A percentile compares a stretch with the other conserved stretches of the same genome.
These are phyloP conservation scores for Fusarium cyanostomum DNA, from an alignment of 2,329 filamentous ascomycete species.

Conservation along the genomic window DNA sequence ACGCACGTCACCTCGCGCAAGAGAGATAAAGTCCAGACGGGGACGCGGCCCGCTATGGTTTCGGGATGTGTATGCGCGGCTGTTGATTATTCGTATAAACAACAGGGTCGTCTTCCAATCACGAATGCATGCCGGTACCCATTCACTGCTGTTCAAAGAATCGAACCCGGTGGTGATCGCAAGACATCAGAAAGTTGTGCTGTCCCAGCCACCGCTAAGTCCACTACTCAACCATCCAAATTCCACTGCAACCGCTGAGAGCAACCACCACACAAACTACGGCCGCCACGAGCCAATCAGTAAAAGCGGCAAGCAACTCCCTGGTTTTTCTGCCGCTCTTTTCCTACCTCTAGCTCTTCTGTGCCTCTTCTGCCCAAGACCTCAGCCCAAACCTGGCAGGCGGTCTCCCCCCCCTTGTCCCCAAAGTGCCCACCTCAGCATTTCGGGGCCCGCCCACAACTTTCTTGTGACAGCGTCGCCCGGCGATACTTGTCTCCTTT, in stretches of 20 bases:
- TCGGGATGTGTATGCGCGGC: conserved; percentile 5
- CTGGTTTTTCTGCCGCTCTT: conserved; percentile 36
- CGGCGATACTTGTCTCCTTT: conserved; percentile 49
- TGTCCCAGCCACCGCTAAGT: conserved; percentile 29
- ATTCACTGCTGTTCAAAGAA: not conserved
- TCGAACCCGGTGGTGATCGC: not conserved
- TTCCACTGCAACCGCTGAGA: conserved; percentile 30
- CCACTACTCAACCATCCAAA: conserved; percentile 10
- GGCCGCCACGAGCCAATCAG: conserved; percentile 50
- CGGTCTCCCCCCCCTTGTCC: conserved; percentile 40
- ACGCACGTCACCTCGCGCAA: conserved; percentile 38
- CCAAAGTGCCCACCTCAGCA: conserved; percentile 45
- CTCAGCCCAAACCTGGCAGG: conserved; percentile 40
- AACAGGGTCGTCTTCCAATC: not conserved
- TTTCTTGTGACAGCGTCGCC: conserved; percentile 49
- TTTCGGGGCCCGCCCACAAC: conserved; percentile 50
- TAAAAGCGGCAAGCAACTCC: conserved; percentile 46
- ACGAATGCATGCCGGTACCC: not conserved
- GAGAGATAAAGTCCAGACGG: conserved; percentile 32
- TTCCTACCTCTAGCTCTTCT: conserved; percentile 35
- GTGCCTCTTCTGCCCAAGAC: conserved; percentile 29
- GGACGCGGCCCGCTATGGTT: conserved; percentile 17
- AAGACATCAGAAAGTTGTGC: not conserved
- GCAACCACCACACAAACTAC: conserved; percentile 42
- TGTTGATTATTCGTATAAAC: not conserved